Conservation (phyloP, 2,329 filamentous ascomycete species). For the Orbilia blumenaviensis region DNA sequence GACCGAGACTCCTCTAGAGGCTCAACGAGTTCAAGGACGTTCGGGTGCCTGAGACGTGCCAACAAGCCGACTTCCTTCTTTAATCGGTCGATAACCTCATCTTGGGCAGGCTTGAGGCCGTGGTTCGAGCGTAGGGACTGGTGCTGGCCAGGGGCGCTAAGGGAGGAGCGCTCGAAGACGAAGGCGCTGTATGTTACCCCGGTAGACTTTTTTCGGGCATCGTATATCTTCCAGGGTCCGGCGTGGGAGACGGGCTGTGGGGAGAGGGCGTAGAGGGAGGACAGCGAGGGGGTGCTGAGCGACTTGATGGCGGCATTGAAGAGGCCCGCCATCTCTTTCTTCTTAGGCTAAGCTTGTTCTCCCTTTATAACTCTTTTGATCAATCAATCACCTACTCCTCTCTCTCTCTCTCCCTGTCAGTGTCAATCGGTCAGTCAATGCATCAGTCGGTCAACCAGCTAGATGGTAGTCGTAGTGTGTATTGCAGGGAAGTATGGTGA, state of each 20-base stretch:
- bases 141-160: conserved; percentile 73
- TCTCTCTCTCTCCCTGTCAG: no score
- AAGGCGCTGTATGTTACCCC: conserved; percentile 90
- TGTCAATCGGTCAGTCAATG: neutral
- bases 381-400: no score
- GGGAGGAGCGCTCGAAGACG: conserved; percentile 87
- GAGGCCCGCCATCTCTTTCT: conserved; percentile 69
- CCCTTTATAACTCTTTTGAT: neutral
- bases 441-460: neutral
- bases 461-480: no score
- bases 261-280: conserved; percentile 86
- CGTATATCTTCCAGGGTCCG: conserved; percentile 96
- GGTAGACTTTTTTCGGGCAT: conserved; percentile 95
- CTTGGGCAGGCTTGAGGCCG: conserved; percentile 77
- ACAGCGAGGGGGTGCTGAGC: conserved; percentile 88
- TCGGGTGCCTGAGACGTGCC: conserved; percentile 87
- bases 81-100: conserved; percentile 88
- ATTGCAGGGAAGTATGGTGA: neutral
- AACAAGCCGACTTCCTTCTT: conserved; percentile 91
- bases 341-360: no score
- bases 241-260: conserved; percentile 78
- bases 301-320: conserved; percentile 94
- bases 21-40: conserved; percentile 89
- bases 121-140: conserved; percentile 63
- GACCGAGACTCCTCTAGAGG: conserved; percentile 93